Evolutionary conservation across 805 yeast species (phyloP).

Genomic region (Yamadazyma endophytica): DNA sequence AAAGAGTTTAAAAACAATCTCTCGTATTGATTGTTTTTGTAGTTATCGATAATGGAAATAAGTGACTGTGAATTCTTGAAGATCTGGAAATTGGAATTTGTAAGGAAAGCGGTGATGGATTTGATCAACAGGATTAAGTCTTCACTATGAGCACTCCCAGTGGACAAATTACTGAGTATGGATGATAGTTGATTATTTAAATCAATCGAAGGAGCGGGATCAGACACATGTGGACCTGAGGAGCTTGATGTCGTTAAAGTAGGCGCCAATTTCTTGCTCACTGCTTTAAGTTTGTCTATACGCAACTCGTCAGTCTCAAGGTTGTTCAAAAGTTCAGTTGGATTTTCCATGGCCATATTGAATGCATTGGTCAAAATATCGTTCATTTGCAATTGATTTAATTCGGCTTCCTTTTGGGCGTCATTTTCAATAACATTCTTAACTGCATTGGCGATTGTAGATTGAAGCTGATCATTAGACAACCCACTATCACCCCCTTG

Average conservation of each 20-base stretch:
- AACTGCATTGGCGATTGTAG: conserved; percentile 54
- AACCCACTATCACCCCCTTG: conserved; percentile 1
- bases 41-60: conserved; percentile 9
- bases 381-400: conserved; percentile 57
- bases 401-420: conserved; percentile 21
- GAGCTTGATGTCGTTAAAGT: too few species aligned
- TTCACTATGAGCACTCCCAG: neutral
- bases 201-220: conserved; percentile 5
- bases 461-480: conserved; percentile 38
- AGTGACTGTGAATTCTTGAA: conserved; percentile 12
- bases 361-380: conserved; percentile 75
- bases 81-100: conserved; percentile 12
- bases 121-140: conserved; percentile 10
- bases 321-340: conserved; percentile 40
- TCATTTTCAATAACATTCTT: conserved; percentile 43
- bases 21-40: conserved; percentile 8
- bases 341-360: conserved; percentile 70
- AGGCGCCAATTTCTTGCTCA: conserved; percentile 37
- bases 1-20: conserved; percentile 9
- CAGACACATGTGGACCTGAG: too few species aligned
- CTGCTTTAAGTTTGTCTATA: conserved; percentile 5
- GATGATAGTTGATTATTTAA: conserved; percentile 24
- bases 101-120: conserved; percentile 10
- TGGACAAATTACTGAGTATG: conserved; percentile 6
- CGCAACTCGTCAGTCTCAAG: conserved; percentile 23